Evolutionary conservation across 352 stramenopile genomes (phyloP).

Genomic region (Chrysophaeum taylorii): DNA sequence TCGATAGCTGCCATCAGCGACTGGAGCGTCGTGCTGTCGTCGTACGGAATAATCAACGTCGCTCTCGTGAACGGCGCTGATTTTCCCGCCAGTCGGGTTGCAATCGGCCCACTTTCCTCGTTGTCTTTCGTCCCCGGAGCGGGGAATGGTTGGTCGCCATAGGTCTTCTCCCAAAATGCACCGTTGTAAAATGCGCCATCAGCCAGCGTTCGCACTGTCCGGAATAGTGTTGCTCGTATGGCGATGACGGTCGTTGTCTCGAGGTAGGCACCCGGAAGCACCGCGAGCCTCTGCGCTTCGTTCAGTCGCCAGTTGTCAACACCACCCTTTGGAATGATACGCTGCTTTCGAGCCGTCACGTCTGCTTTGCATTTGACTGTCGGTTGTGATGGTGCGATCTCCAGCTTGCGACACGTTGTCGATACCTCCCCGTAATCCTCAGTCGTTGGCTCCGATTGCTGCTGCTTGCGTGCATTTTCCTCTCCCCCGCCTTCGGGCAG

Average conservation of each 20-base stretch:
- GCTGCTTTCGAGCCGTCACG: slow-evolving; percentile 9
- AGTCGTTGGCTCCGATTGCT: too few species aligned
- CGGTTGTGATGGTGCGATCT: too few species aligned
- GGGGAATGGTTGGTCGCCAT: background rate
- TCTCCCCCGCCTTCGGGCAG: too few species aligned
- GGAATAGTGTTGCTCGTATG: background rate
- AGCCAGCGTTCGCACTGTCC: background rate
- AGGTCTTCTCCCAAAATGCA: slow-evolving; percentile 1
- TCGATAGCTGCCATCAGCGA: slow-evolving; percentile 50
- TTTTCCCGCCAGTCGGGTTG: background rate
- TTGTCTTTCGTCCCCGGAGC: background rate
- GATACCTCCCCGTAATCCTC: too few species aligned
- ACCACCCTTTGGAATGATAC: slow-evolving; percentile 15
- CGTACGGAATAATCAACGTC: slow-evolving; percentile 68
- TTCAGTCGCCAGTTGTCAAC: slow-evolving; percentile 23
- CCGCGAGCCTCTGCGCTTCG: slow-evolving; percentile 11
- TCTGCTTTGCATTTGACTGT: background rate
- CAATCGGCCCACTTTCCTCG: too few species aligned
- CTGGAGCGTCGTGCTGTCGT: slow-evolving; percentile 44
- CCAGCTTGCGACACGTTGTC: too few species aligned
- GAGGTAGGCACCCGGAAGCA: slow-evolving; percentile 10
- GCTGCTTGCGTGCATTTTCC: too few species aligned
- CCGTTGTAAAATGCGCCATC: background rate
- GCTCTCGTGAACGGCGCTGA: slow-evolving; percentile 50
- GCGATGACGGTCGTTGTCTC: background rate